Evolutionary conservation across 2,329 filamentous ascomycete genomes (phyloP).

Genomic region (Akanthomyces muscarius): DNA sequence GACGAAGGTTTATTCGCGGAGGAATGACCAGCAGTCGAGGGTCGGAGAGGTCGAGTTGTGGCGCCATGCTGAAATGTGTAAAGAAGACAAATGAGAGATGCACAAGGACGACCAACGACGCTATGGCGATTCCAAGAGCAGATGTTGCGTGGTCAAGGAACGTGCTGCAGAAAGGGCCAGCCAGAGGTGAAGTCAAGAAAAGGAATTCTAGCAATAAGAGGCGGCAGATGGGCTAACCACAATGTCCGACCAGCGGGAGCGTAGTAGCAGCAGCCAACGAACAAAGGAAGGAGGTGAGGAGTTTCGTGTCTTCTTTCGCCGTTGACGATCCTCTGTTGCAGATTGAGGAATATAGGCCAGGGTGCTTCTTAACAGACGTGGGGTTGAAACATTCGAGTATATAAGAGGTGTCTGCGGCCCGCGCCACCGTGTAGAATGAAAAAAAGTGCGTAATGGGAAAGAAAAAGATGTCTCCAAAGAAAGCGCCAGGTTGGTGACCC

Average conservation of each 20-base stretch:
- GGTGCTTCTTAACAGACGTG: constrained; percentile 3
- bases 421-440: background rate
- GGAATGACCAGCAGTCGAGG: constrained; percentile 50
- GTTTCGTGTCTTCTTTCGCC: constrained; percentile 8
- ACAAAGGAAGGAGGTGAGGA: constrained; percentile 18
- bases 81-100: constrained; percentile 21
- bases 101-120: constrained; percentile 17
- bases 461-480: background rate
- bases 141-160: too few species aligned
- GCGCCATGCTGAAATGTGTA: constrained; percentile 36
- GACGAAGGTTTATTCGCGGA: constrained; percentile 56
- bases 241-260: constrained; percentile 3
- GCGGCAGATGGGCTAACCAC: background rate
- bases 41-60: constrained; percentile 43
- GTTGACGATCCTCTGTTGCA: background rate
- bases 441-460: background rate
- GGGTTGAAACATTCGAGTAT: constrained; percentile 4
- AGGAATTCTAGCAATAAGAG: constrained; percentile 27
- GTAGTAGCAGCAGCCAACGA: background rate
- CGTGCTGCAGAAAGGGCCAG: background rate
- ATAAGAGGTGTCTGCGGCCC: constrained; percentile 3
- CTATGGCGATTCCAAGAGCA: background rate
- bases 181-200: constrained; percentile 20
- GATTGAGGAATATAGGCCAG: constrained; percentile 5
- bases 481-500: too few species aligned